These are phyloP conservation scores for Colletotrichum sp. DNA, from an alignment of 2,329 filamentous ascomycete genomes.

Conservation along the genomic window DNA sequence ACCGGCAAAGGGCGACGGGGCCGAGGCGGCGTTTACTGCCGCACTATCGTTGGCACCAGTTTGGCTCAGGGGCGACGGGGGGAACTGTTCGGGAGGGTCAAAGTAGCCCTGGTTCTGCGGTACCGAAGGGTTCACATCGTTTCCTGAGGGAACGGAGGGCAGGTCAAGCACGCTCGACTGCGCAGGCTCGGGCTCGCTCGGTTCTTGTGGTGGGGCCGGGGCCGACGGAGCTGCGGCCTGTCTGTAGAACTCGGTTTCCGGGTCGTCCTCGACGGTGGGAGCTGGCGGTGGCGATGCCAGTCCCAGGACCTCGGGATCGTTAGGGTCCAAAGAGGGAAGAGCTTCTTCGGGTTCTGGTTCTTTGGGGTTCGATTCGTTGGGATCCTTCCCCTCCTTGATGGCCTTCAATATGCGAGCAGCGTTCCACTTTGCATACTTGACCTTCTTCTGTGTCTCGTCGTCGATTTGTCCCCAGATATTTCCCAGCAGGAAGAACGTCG, in stretches of 20 bases:
- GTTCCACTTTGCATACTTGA: constrained; percentile 97
- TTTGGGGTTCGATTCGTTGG: constrained; percentile 87
- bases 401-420: constrained; percentile 89
- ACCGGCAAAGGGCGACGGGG: constrained; percentile 7
- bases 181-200: constrained; percentile 18
- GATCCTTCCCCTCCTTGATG: constrained; percentile 87
- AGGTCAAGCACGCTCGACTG: constrained; percentile 11
- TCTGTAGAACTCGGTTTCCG: constrained; percentile 43
- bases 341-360: constrained; percentile 51
- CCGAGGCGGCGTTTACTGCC: not conserved
- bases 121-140: constrained; percentile 15
- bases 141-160: constrained; percentile 13
- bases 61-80: constrained; percentile 39
- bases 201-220: constrained; percentile 27
- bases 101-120: constrained; percentile 36
- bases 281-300: constrained; percentile 44
- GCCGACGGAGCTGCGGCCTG: constrained; percentile 28
- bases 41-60: constrained; percentile 31
- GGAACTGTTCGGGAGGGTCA: constrained; percentile 34
- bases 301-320: constrained; percentile 68
- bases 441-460: constrained; percentile 79
- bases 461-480: constrained; percentile 83
- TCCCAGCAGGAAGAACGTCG: constrained; percentile 88
- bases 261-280: constrained; percentile 58
- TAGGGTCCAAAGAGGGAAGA: constrained; percentile 59